Conservation (phyloP, 2,329 filamentous ascomycete genomes). For the Thelonectria rubi region DNA sequence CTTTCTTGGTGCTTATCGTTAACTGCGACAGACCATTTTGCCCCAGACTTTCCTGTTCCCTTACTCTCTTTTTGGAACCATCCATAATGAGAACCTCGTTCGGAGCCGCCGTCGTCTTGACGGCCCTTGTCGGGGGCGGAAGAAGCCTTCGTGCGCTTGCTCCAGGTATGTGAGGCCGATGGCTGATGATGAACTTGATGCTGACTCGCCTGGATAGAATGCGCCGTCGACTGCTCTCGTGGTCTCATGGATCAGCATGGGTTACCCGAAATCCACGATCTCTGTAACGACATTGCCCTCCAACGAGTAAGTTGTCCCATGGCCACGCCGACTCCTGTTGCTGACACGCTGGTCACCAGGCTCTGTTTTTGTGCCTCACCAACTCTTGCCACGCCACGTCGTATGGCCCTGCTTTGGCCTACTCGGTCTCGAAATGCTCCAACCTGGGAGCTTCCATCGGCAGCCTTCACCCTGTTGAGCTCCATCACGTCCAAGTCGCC, state of each 20-base stretch:
- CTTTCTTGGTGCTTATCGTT: constrained; percentile 47
- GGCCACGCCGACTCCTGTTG: constrained; percentile 23
- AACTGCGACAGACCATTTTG: constrained; percentile 42
- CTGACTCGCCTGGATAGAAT: constrained; percentile 15
- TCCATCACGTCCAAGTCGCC: constrained; percentile 30
- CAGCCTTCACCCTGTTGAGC: constrained; percentile 44
- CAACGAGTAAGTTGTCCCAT: constrained; percentile 36
- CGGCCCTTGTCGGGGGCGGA: constrained; percentile 19
- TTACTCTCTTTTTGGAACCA: constrained; percentile 2
- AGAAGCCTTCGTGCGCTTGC: constrained; percentile 10
- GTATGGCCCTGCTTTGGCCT: constrained; percentile 45
- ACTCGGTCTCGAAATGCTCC: constrained; percentile 42
- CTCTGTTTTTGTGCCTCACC: constrained; percentile 46
- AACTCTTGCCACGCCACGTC: constrained; percentile 38
- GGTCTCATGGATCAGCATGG: constrained; percentile 23
- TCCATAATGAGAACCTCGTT: constrained; percentile 38
- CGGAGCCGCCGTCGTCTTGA: constrained; percentile 23
- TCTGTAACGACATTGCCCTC: constrained; percentile 34
- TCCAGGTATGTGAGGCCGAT: constrained; percentile 23
- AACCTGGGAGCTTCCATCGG: constrained; percentile 40
- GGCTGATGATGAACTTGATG: background rate
- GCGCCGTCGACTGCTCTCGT: constrained; percentile 31
- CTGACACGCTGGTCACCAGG: constrained; percentile 32
- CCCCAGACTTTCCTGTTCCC: constrained; percentile 27
- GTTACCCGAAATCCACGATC: constrained; percentile 15